These are phyloP conservation scores for Candida mattraensis DNA, from an alignment of 805 yeast genomes.

Conservation along the genomic window DNA sequence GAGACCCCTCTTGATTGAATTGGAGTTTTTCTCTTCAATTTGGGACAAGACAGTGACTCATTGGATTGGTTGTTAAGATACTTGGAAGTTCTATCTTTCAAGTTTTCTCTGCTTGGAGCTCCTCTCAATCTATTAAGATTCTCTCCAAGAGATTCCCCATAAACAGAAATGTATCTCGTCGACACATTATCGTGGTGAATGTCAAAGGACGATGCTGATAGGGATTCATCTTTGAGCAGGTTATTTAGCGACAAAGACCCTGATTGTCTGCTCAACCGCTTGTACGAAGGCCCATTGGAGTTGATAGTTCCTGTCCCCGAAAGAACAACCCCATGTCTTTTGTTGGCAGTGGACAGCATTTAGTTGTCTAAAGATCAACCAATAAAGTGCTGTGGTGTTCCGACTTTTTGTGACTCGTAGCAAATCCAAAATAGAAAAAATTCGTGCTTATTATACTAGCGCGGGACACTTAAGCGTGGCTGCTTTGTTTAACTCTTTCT, in stretches of 20 bases:
- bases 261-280: conserved; percentile 12
- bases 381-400: not conserved
- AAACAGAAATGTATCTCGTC: too few species aligned
- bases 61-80: too few species aligned
- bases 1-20: conserved; percentile 3
- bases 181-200: conserved; percentile 4
- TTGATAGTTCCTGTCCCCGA: conserved; percentile 6
- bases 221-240: conserved; percentile 13
- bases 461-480: too few species aligned
- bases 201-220: conserved; percentile 3
- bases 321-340: conserved; percentile 23
- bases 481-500: too few species aligned
- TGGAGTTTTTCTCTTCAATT: conserved; percentile 8
- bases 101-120: conserved; percentile 3
- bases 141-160: too few species aligned
- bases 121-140: conserved; percentile 13
- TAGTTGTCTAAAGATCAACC: too few species aligned
- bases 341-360: conserved; percentile 16
- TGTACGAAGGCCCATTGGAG: conserved; percentile 3
- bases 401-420: not conserved
- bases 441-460: too few species aligned
- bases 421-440: not conserved
- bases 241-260: conserved; percentile 19
- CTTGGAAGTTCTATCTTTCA: not conserved
- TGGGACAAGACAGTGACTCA: too few species aligned